phyloP scores from a whole-genome alignment of 495 filamentous ascomycete genomes.

The Talaromyces wortmannii region DNA sequence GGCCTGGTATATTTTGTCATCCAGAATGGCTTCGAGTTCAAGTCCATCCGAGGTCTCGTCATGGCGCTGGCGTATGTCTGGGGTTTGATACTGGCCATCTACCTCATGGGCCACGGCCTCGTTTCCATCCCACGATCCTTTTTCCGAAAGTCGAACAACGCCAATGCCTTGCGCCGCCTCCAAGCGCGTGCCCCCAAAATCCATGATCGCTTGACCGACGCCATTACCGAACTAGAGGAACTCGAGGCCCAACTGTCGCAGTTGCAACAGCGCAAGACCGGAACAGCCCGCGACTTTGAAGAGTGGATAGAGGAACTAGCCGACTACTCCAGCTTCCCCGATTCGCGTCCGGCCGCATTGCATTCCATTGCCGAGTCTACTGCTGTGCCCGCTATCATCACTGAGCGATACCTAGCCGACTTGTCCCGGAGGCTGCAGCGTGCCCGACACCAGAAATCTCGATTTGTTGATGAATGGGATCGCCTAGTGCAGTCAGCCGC shows the following conservation, averaged over 20 bases:
- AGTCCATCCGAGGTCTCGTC: slow-evolving; percentile 66
- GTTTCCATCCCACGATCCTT: slow-evolving; percentile 83
- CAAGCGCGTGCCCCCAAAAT: slow-evolving; percentile 73
- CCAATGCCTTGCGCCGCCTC: slow-evolving; percentile 61
- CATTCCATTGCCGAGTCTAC: slow-evolving; percentile 25
- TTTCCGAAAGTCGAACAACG: slow-evolving; percentile 67
- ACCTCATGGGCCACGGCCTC: slow-evolving; percentile 93
- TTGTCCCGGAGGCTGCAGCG: slow-evolving; percentile 73
- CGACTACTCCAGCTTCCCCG: slow-evolving; percentile 63
- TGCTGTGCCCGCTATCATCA: slow-evolving; percentile 70
- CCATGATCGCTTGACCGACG: slow-evolving; percentile 84
- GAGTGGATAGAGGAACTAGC: slow-evolving; percentile 94
- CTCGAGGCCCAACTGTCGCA: slow-evolving; percentile 72
- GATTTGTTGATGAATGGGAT: slow-evolving; percentile 85
- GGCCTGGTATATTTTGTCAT: slow-evolving; percentile 79
- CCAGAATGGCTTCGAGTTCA: slow-evolving; percentile 62
- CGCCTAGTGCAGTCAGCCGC: slow-evolving; percentile 63
- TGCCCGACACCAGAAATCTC: slow-evolving; percentile 71
- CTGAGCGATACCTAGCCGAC: slow-evolving; percentile 87
- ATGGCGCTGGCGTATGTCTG: slow-evolving; percentile 95
- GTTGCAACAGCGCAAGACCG: slow-evolving; percentile 73
- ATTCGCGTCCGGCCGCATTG: slow-evolving; percentile 47
- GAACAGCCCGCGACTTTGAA: slow-evolving; percentile 71
- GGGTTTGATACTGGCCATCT: slow-evolving; percentile 85
- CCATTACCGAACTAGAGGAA: slow-evolving; percentile 71